Evolutionary conservation across 2,329 filamentous ascomycete genomes (phyloP).

Genomic region (Lithohypha guttulata): DNA sequence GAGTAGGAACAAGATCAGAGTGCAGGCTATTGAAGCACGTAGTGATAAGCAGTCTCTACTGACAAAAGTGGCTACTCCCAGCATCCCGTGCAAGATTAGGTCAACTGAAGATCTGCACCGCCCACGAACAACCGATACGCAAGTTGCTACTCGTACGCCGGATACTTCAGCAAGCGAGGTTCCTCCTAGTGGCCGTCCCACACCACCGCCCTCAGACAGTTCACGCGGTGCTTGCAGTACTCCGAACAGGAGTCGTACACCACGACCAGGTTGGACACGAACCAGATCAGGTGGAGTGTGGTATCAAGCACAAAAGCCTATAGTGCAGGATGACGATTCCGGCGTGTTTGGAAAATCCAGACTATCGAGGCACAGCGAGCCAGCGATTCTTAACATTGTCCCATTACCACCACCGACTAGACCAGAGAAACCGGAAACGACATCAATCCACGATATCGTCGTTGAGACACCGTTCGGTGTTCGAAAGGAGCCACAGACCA

Average conservation of each 20-base stretch:
- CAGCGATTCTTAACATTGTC: not conserved
- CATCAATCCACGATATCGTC: not conserved
- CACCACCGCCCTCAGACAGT: no score
- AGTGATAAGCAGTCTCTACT: not conserved
- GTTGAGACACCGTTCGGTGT: conserved; percentile 13
- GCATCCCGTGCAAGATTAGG: not conserved
- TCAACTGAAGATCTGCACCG: not conserved
- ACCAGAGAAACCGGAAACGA: not conserved
- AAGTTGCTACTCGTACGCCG: not conserved
- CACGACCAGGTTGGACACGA: conserved; percentile 8
- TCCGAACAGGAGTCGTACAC: not conserved
- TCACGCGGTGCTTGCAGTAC: no score
- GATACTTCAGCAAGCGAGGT: not conserved
- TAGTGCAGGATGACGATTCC: conserved; percentile 7
- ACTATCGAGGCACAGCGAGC: not conserved
- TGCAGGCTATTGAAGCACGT: not conserved
- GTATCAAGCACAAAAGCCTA: conserved; percentile 10
- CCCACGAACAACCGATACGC: not conserved
- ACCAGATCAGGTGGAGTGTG: conserved; percentile 13
- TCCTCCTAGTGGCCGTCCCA: no score
- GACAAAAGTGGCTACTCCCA: not conserved
- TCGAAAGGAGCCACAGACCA: no score
- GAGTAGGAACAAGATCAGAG: not conserved
- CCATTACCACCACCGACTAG: conserved; percentile 8
- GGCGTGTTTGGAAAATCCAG: not conserved